Evolutionary conservation across 1,284 basidiomycete species (phyloP), one percentile per base, ranked within the genome.

Genomic region (Chondrostereum purpureum): DNA sequence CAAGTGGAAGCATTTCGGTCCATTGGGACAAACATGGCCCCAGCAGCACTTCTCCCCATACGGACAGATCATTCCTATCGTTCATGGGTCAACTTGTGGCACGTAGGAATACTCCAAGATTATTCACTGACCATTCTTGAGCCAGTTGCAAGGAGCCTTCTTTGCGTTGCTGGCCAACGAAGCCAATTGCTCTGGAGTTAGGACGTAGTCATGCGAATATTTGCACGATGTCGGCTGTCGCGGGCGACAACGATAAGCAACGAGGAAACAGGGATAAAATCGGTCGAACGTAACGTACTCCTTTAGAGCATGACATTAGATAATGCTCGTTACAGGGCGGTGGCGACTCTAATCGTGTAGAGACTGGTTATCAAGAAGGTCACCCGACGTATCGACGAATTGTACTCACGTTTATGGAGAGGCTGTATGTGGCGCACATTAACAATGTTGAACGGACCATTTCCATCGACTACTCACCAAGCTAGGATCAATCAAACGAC

Each of bases 281-380:
- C 42, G 21, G 31, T 6, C 20, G 24, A 13, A 35, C 27, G 17
- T 16, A 12, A 64, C 75, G 59, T 57, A 84, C 85, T 59, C 80
- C 82, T 69, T 87, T 88, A 43, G 81, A 82, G 62, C 85, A 88
- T 35, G 69, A 74, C 78, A 87, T 83, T 56, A 88, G 64, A 65
- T 88, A 86, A 58, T 78, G 73, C 64, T 89, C 80, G 55, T 88
- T 89, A 67, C 85, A 89, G 13, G 85, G 86, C 6, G 86, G 85
- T 24, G 86, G 85, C 45, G 69, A 72, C 62, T 84, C 80, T 84
- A 55, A 17, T 13, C 13, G 43, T 18, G 11, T 6, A 36, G 22
- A 39, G 42, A 45, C 21, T 39, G 17, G 48, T 39, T 35, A 58
- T 45, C 20, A n/a, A 36, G 39, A 19, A 31, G 31, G 8, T 19